Conservation (phyloP, 169 alveolate genomes). For the Haemoproteus tartakovskyi region DNA sequence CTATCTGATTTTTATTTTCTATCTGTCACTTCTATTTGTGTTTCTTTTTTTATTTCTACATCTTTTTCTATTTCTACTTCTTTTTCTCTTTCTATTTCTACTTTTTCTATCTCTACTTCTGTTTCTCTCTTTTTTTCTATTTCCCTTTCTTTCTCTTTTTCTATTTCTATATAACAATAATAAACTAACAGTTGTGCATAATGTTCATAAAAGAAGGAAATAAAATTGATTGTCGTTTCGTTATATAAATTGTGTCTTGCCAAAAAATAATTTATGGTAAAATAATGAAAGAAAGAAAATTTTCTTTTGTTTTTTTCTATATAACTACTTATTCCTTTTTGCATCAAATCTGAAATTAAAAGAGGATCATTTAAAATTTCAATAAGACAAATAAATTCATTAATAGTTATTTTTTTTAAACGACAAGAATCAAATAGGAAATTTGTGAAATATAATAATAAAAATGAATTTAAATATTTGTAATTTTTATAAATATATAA, state of each 20-base stretch:
- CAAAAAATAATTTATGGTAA: constrained; percentile 23
- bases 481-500: constrained; percentile 25
- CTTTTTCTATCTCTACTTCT: background rate
- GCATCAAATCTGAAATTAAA: constrained; percentile 13
- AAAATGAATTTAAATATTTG: constrained; percentile 31
- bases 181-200: background rate
- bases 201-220: constrained; percentile 16
- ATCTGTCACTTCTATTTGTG: too few relatives aligned
- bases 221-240: constrained; percentile 1
- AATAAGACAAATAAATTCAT: constrained; percentile 25
- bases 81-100: background rate
- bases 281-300: constrained; percentile 5
- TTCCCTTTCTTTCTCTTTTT: background rate
- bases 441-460: constrained; percentile 19
- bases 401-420: constrained; percentile 3
- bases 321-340: background rate
- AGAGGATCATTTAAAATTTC: constrained; percentile 44
- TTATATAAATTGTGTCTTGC: constrained; percentile 51
- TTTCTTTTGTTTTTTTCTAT: constrained; percentile 2
- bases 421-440: background rate
- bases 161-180: too few relatives aligned
- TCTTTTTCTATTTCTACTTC: too few relatives aligned
- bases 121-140: background rate
- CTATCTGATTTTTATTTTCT: too few relatives aligned
- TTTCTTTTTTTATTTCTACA: too few relatives aligned